Evolutionary conservation across 345 rosid genomes (phyloP).

Genomic region (Moricandia arvensis): DNA sequence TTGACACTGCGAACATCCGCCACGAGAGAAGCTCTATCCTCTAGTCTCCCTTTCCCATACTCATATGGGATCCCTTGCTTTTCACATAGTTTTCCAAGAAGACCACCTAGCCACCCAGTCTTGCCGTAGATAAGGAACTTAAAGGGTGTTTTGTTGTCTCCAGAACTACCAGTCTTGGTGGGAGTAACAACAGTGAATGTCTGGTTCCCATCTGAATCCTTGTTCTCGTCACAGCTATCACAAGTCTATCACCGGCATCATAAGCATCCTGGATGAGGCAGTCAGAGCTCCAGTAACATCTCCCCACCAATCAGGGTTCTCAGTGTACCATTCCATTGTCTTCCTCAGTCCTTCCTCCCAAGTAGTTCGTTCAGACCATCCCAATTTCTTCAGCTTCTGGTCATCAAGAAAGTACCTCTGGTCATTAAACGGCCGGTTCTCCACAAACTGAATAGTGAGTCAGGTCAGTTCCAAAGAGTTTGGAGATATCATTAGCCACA

Average conservation of each 20-base stretch:
- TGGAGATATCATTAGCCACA: too few relatives aligned
- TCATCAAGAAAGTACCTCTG: slow-evolving; percentile 67
- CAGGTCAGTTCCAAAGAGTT: too few relatives aligned
- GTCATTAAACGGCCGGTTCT: slow-evolving; percentile 36
- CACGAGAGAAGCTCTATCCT: slow-evolving; percentile 65
- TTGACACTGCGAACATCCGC: slow-evolving; percentile 64
- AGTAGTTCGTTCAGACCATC: slow-evolving; percentile 74
- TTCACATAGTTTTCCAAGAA: slow-evolving; percentile 75
- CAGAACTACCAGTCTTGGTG: slow-evolving; percentile 44
- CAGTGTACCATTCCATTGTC: slow-evolving; percentile 79
- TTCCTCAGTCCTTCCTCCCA: slow-evolving; percentile 87
- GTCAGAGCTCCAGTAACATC: slow-evolving; percentile 86
- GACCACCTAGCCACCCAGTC: slow-evolving; percentile 95
- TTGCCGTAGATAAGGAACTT: slow-evolving; percentile 85
- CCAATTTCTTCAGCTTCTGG: slow-evolving; percentile 30
- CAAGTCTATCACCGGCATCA: slow-evolving; percentile 92
- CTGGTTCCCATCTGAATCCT: slow-evolving; percentile 47
- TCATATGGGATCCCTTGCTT: slow-evolving; percentile 70
- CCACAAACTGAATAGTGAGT: too few relatives aligned
- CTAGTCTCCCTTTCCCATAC: slow-evolving; percentile 83
- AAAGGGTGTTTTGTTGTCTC: slow-evolving; percentile 45
- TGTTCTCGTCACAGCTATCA: slow-evolving; percentile 62
- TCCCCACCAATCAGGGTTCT: slow-evolving; percentile 95
- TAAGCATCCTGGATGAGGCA: slow-evolving; percentile 80
- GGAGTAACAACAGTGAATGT: slow-evolving; percentile 59